Evolutionary conservation across 2,329 filamentous ascomycete species (phyloP), one percentile per base, ranked within the genome.

Genomic region (Claviceps arundinis): DNA sequence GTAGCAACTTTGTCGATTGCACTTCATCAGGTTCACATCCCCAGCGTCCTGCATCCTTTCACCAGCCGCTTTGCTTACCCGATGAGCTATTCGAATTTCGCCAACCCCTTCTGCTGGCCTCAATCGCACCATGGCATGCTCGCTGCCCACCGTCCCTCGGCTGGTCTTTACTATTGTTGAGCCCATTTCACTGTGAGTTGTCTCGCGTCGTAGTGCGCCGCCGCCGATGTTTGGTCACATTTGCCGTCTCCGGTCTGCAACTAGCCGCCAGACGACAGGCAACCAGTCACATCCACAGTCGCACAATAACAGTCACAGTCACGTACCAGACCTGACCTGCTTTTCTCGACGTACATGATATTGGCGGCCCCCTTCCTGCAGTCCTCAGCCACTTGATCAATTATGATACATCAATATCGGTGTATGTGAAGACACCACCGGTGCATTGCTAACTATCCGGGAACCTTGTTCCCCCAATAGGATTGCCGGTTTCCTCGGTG

Each of bases 111-210:
- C 17, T 41, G 19, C 37, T 26, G 24, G 16, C 43, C 17, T 24
- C 0, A 17, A 14, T 40, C 26, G 37, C 53, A 58, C 46, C 47
- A 84, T 84, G 81, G 71, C 80, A 11, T 74, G 81, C 30, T 74
- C 77, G 56, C 73, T 88, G 22, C 83, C 84, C 2, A 61, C 73
- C 3, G 72, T 86, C 60, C 84, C 84, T 13, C 74, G 81, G 54
- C 64, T 84, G 47, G 70, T 86, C 48, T 86, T 88, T 57, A 84
- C 81, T 34, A 64, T 86, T 51, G 62, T 86, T 43, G 84, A 88
- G 65, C 84, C 84, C 37, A 70, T 86, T 54, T 82, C 81, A 19
- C 72, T 85, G 81, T 85, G 73, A 68, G 75, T 62, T 37, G 17
- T 37, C 44, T 16, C n/a, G 17, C 38, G 26, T 17, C 43, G 48